Conservation (phyloP, 768 basidiomycete species). For the Naganishia vishniacii region DNA sequence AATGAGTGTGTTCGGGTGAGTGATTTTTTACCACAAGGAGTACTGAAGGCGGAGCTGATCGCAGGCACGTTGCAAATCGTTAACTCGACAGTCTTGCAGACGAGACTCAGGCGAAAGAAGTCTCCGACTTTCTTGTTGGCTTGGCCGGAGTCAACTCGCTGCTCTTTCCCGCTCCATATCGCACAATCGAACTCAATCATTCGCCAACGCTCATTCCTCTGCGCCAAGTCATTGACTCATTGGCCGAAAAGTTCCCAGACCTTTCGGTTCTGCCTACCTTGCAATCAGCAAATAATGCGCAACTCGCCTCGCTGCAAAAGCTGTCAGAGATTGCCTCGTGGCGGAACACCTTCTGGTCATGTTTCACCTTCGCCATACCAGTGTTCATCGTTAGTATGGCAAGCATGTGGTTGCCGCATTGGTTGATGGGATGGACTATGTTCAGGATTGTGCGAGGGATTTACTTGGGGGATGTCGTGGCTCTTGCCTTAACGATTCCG, state of each 20-base stretch:
- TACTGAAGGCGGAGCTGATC: background rate
- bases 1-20: conserved; percentile 45
- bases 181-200: conserved; percentile 39
- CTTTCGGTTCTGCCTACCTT: conserved; percentile 46
- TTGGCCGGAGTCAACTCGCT: conserved; percentile 36
- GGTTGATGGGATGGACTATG: conserved; percentile 49
- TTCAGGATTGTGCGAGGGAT: conserved; percentile 58
- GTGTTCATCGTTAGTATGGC: conserved; percentile 91
- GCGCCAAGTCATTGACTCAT: conserved; percentile 44
- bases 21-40: background rate
- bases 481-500: conserved; percentile 73
- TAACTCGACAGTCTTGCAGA: conserved; percentile 34
- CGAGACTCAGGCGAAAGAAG: conserved; percentile 29
- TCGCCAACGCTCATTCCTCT: conserved; percentile 44
- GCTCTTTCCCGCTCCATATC: conserved; percentile 36
- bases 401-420: conserved; percentile 53
- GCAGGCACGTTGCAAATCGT: background rate
- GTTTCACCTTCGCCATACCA: conserved; percentile 75
- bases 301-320: conserved; percentile 47
- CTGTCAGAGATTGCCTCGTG: conserved; percentile 54
- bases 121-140: conserved; percentile 32
- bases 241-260: conserved; percentile 39
- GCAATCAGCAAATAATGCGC: conserved; percentile 34
- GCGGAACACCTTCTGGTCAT: conserved; percentile 69
- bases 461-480: conserved; percentile 73